phyloP scores from a whole-genome alignment of 352 stramenopile genomes.

The Heterotrichella gracilis region DNA sequence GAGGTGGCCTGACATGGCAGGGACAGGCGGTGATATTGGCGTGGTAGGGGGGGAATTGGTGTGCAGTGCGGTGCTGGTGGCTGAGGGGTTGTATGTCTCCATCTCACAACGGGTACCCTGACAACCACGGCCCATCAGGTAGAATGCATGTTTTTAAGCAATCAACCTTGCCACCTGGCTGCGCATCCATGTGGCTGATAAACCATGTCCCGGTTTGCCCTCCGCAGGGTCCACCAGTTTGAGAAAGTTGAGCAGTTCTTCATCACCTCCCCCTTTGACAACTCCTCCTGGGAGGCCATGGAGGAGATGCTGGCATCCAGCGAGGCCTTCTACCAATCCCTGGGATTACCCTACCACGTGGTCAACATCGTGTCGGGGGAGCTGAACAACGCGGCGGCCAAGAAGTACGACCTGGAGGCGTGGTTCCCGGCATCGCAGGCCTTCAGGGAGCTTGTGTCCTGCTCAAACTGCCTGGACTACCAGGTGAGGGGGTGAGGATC shows the following conservation, averaged over 20 bases:
- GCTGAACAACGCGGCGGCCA: slow-evolving; percentile 89
- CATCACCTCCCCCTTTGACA: slow-evolving; percentile 42
- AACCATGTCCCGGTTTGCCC: too few species aligned
- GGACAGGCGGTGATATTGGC: too few species aligned
- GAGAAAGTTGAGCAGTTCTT: slow-evolving; percentile 82
- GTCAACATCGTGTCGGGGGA: slow-evolving; percentile 88
- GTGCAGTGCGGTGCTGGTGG: too few species aligned
- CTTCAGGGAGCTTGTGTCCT: slow-evolving; percentile 91
- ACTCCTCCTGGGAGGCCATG: slow-evolving; percentile 42
- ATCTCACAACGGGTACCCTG: too few species aligned
- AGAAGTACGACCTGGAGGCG: slow-evolving; percentile 96
- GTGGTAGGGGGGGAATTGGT: too few species aligned
- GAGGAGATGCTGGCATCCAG: slow-evolving; percentile 51
- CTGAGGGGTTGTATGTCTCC: too few species aligned
- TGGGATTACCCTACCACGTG: slow-evolving; percentile 87
- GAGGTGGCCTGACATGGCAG: too few species aligned
- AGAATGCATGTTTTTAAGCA: too few species aligned
- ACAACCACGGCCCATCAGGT: too few species aligned
- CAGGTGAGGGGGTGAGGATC: too few species aligned
- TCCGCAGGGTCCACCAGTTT: slow-evolving; percentile 99
- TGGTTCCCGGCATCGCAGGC: slow-evolving; percentile 95
- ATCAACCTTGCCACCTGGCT: too few species aligned
- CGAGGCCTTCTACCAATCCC: slow-evolving; percentile 84
- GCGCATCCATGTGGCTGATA: too few species aligned
- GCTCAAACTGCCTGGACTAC: slow-evolving; percentile 94